phyloP scores from a whole-genome alignment of 306 rosid species.

The Medicago lupulina region DNA sequence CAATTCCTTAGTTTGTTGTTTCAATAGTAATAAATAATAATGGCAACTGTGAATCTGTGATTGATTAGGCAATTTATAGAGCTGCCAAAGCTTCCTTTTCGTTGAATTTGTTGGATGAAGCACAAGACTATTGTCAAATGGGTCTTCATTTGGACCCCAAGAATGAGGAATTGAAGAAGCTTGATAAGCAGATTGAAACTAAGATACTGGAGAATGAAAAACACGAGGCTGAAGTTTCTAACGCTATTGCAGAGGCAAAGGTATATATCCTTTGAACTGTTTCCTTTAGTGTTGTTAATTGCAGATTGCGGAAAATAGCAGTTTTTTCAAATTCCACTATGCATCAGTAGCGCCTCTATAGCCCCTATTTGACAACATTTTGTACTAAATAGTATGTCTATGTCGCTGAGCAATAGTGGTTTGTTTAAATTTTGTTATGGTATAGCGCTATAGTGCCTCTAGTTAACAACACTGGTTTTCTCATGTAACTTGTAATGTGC shows the following conservation, averaged over 20 bases:
- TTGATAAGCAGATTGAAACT: conserved; percentile 59
- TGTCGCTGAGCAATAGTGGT: not conserved
- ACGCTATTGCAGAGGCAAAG: conserved; percentile 69
- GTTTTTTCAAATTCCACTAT: not conserved
- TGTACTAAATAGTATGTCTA: not conserved
- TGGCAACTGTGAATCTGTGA: conserved; percentile 44
- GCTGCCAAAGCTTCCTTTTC: conserved; percentile 83
- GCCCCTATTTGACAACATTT: not conserved
- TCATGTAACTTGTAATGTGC: conserved; percentile 13
- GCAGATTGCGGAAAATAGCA: not conserved
- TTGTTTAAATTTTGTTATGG: too few species aligned
- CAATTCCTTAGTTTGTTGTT: conserved; percentile 37
- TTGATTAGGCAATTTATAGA: conserved; percentile 75
- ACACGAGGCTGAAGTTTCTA: conserved; percentile 76
- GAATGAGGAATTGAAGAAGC: conserved; percentile 75
- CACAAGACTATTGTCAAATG: conserved; percentile 60
- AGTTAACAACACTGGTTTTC: not conserved
- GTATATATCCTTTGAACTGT: conserved; percentile 47
- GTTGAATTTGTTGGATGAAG: conserved; percentile 74
- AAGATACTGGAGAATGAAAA: conserved; percentile 66
- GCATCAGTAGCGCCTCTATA: not conserved
- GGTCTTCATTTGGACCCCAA: conserved; percentile 75
- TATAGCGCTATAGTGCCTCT: not conserved
- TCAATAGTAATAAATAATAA: conserved; percentile 28
- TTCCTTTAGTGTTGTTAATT: not conserved